These are phyloP conservation scores for Austroboletus rostrupii DNA, from an alignment of 1,284 basidiomycete genomes.

Conservation along the genomic window DNA sequence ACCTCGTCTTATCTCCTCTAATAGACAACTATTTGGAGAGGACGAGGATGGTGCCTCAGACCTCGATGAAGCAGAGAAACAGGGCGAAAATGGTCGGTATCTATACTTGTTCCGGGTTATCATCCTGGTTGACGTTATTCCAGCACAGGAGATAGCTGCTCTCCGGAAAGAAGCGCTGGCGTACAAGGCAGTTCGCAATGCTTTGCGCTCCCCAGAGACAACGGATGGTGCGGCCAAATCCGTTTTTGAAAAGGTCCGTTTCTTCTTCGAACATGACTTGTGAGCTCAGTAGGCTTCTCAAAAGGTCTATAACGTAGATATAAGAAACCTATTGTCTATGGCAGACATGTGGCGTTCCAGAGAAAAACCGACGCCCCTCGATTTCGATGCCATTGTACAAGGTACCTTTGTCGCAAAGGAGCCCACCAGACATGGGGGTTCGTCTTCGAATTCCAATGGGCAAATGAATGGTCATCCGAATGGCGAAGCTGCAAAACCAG, in stretches of 20 bases:
- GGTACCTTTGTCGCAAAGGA: conserved; percentile 49
- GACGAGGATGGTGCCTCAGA: conserved; percentile 78
- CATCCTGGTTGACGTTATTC: conserved; percentile 3
- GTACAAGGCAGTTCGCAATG: conserved; percentile 75
- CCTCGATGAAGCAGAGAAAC: conserved; percentile 80
- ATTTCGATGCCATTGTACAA: conserved; percentile 69
- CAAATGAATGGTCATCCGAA: conserved; percentile 27
- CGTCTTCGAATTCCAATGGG: conserved; percentile 11
- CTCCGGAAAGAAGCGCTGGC: conserved; percentile 87
- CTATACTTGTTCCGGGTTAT: neutral
- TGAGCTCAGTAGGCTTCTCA: conserved; percentile 1
- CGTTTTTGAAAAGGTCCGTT: conserved; percentile 82
- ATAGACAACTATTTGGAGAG: conserved; percentile 91
- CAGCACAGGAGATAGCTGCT: conserved; percentile 87
- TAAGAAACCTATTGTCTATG: conserved; percentile 88
- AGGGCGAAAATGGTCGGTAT: conserved; percentile 77
- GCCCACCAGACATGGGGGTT: conserved; percentile 6
- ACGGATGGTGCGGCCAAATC: conserved; percentile 58
- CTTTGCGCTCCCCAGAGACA: conserved; percentile 46
- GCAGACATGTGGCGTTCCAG: conserved; percentile 97
- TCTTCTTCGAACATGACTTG: neutral
- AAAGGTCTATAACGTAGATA: conserved; percentile 90
- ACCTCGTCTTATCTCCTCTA: neutral
- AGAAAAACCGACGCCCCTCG: conserved; percentile 79
- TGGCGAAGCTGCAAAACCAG: conserved; percentile 9